Percentiles rank a stretch among this genome's conserved stretches.
Evolutionary conservation across 2,329 filamentous ascomycete genomes (phyloP).

Genomic region (Fusarium liriodendri): DNA sequence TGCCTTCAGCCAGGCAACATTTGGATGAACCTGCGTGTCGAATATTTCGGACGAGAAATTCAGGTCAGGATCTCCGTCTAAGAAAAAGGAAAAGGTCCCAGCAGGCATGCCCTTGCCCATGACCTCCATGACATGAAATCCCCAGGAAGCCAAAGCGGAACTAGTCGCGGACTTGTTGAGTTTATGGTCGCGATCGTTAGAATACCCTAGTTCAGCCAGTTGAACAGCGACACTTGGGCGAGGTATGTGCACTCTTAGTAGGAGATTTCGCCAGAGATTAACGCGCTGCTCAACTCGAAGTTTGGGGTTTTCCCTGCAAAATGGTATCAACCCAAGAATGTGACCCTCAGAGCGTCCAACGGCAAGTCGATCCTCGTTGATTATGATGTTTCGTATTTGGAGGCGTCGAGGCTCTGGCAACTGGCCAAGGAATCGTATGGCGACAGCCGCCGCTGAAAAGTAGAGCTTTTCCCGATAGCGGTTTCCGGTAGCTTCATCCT

Average conservation of each 20-base stretch:
- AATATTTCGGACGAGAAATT: neutral
- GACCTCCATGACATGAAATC: neutral
- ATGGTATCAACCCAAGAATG: constrained; percentile 4
- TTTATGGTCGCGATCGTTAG: fast-evolving
- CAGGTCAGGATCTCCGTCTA: neutral
- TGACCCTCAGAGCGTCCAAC: neutral
- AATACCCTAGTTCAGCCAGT: neutral
- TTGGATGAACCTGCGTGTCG: neutral
- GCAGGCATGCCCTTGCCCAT: neutral
- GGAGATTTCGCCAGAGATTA: constrained; percentile 1
- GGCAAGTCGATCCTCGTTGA: neutral
- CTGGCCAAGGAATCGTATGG: constrained; percentile 1
- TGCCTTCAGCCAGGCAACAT: neutral
- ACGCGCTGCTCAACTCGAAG: constrained; percentile 13
- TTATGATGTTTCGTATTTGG: neutral
- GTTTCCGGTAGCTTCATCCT: neutral
- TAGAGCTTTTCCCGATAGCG: neutral
- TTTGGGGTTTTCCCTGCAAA: constrained; percentile 17
- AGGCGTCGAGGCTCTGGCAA: neutral
- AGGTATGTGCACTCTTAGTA: too few species aligned
- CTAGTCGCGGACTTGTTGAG: too few species aligned
- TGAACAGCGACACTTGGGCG: too few species aligned
- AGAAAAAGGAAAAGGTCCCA: neutral
- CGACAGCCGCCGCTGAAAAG: constrained; percentile 9
- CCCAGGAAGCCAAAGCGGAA: neutral